Conservation (phyloP, 257 asterid genomes). For the Rauvolfia tetraphylla region DNA sequence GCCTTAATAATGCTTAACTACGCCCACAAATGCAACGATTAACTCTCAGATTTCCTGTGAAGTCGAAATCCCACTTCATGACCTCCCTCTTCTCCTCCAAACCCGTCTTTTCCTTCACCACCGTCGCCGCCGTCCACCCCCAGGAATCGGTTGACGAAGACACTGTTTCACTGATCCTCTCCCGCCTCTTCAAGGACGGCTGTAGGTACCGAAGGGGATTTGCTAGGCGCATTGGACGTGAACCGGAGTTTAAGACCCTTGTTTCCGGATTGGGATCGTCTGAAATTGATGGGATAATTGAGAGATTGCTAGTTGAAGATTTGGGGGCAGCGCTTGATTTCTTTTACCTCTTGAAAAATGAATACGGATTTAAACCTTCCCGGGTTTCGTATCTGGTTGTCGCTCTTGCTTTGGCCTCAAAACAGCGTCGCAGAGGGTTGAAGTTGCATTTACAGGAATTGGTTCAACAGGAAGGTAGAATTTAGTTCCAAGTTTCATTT, state of each 20-base stretch:
- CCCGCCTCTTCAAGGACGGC: constrained; percentile 28
- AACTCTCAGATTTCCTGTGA: constrained; percentile 32
- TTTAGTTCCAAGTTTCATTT: not conserved
- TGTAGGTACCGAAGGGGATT: constrained; percentile 23
- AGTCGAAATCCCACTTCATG: constrained; percentile 25
- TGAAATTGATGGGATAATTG: constrained; percentile 49
- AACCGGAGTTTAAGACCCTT: constrained; percentile 31
- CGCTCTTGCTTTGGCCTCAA: constrained; percentile 64
- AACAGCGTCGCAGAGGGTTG: constrained; percentile 45
- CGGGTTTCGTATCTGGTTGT: constrained; percentile 29
- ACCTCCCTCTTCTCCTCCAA: constrained; percentile 16
- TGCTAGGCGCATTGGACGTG: constrained; percentile 23
- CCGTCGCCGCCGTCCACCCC: constrained; percentile 28
- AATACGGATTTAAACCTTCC: constrained; percentile 50
- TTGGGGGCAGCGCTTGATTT: constrained; percentile 54
- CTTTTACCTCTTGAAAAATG: constrained; percentile 58
- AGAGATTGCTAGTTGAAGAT: constrained; percentile 22
- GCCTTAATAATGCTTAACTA: not conserved
- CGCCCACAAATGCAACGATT: constrained; percentile 33
- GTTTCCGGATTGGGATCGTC: constrained; percentile 28
- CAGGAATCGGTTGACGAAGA: constrained; percentile 26
- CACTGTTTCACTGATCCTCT: constrained; percentile 32
- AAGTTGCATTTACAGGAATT: constrained; percentile 48
- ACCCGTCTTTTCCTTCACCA: constrained; percentile 24
- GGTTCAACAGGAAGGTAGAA: constrained; percentile 48